These are phyloP conservation scores for Eucommia ulmoides DNA, from an alignment of 257 asterid genomes.

Conservation along the genomic window DNA sequence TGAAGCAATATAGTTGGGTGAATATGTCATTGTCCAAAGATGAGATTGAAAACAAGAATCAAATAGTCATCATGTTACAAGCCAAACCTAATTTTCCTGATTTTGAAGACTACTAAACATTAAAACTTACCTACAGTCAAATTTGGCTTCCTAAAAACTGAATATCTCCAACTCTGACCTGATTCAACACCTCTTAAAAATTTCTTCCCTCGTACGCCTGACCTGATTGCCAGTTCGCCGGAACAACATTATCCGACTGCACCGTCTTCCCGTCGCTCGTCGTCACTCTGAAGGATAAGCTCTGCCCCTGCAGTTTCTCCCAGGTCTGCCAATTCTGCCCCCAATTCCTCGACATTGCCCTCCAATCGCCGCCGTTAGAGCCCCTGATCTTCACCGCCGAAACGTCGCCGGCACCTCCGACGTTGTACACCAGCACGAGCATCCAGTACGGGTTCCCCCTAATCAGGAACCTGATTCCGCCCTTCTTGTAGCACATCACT, in stretches of 20 bases:
- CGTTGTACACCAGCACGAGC: constrained; percentile 21
- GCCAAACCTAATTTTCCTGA: too few species aligned
- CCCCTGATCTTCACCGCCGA: constrained; percentile 13
- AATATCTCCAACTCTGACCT: neutral
- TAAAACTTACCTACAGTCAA: too few species aligned
- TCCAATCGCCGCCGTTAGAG: constrained; percentile 13
- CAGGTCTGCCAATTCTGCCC: constrained; percentile 28
- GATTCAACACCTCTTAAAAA: constrained; percentile 2
- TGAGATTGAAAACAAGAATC: too few species aligned
- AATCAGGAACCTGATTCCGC: constrained; percentile 23
- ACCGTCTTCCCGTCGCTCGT: constrained; percentile 16
- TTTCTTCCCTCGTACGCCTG: constrained; percentile 7
- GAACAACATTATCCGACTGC: constrained; percentile 9
- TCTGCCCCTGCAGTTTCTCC: constrained; percentile 2
- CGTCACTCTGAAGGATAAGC: constrained; percentile 13
- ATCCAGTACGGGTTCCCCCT: constrained; percentile 19
- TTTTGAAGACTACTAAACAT: too few species aligned
- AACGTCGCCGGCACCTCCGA: constrained; percentile 37
- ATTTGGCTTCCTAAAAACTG: too few species aligned
- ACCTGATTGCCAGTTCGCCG: constrained; percentile 15
- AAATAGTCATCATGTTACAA: too few species aligned
- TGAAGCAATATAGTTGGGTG: too few species aligned
- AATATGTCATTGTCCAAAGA: too few species aligned
- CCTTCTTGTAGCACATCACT: constrained; percentile 21
- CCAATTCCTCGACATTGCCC: constrained; percentile 22